phyloP scores from a whole-genome alignment of 768 basidiomycete species.

The Suillus plorans region DNA sequence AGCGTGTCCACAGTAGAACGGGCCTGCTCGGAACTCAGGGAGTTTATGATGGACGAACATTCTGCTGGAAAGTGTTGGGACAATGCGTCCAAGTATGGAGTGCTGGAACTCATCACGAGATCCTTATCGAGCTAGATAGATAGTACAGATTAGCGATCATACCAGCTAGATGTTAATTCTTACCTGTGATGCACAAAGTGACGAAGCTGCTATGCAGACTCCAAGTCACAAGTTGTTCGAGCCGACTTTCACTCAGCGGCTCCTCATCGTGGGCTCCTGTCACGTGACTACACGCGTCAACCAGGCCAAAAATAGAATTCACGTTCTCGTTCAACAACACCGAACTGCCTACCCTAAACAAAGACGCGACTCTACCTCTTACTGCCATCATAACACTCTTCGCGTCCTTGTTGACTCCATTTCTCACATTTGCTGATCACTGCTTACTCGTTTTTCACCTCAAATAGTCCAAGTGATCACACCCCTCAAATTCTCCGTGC shows the following conservation, averaged over 20 bases:
- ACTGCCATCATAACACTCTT: conserved; percentile 27
- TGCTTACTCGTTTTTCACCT: neutral
- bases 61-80: conserved; percentile 18
- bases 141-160: neutral
- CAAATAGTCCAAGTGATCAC: neutral
- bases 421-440: conserved; percentile 1
- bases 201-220: neutral
- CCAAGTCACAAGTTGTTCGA: neutral
- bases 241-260: neutral
- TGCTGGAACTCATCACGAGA: conserved; percentile 7
- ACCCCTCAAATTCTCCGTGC: neutral
- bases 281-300: conserved; percentile 30
- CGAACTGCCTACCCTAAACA: conserved; percentile 34
- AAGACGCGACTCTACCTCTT: conserved; percentile 29
- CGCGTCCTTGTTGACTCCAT: conserved; percentile 7
- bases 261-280: neutral
- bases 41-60: conserved; percentile 8
- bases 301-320: neutral
- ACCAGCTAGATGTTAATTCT: neutral
- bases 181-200: neutral
- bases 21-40: conserved; percentile 10
- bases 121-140: neutral
- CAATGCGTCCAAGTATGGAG: conserved; percentile 27
- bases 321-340: conserved; percentile 21
- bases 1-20: conserved; percentile 22